phyloP scores from a whole-genome alignment of 2,329 filamentous ascomycete species.

The Aspergillus sp. region DNA sequence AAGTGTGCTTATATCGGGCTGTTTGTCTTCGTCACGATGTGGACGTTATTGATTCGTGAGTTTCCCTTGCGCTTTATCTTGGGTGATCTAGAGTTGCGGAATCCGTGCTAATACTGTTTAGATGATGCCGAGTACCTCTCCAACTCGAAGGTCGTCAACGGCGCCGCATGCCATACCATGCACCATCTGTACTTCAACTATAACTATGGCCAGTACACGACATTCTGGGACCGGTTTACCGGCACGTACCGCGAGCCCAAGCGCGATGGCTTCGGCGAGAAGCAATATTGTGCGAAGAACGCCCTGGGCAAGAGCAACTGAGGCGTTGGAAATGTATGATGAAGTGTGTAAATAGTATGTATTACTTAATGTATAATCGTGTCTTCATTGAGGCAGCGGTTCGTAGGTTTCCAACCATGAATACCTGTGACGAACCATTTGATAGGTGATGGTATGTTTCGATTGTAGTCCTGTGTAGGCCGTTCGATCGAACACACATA shows the following conservation, averaged over 20 bases:
- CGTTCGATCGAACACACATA: no score
- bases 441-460: no score
- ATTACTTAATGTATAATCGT: neutral
- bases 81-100: no score
- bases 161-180: conserved; percentile 88
- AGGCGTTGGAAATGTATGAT: neutral
- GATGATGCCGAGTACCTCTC: neutral
- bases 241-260: conserved; percentile 54
- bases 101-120: neutral
- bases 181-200: conserved; percentile 87
- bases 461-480: no score
- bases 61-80: neutral
- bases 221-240: conserved; percentile 83
- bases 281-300: neutral
- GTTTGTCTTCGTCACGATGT: conserved; percentile 90
- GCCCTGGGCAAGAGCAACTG: neutral
- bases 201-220: conserved; percentile 95
- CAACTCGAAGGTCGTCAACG: conserved; percentile 66
- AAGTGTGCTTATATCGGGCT: conserved; percentile 82
- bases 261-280: conserved; percentile 7
- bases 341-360: neutral
- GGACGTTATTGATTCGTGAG: conserved; percentile 81
- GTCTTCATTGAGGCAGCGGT: no score
- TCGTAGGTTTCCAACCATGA: no score
- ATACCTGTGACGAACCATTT: no score